Conservation (phyloP, 2,329 filamentous ascomycete genomes). For the Acrodontium crateriforme region DNA sequence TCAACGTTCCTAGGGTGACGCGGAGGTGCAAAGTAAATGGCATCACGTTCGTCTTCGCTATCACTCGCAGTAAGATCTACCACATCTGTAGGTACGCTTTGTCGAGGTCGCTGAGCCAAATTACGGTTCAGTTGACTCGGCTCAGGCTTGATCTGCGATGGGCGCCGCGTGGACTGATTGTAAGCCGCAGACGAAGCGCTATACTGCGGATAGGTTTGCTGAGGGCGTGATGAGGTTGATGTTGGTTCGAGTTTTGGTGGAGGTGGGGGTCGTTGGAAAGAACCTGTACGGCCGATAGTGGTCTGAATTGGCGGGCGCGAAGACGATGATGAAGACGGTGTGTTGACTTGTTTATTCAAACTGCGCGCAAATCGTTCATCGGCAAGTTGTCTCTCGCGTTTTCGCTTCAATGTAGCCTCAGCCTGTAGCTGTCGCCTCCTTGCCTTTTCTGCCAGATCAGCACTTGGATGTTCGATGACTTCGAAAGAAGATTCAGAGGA, state of each 20-base stretch:
- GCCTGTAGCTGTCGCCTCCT: slow-evolving; percentile 5
- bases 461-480: slow-evolving; percentile 5
- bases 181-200: background rate
- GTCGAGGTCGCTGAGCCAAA: slow-evolving; percentile 6
- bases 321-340: slow-evolving; percentile 8
- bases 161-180: too few relatives aligned
- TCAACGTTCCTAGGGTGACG: too few relatives aligned
- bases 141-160: slow-evolving; percentile 4
- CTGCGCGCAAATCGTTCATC: slow-evolving; percentile 14
- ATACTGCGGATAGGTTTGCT: slow-evolving; percentile 1
- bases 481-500: slow-evolving; percentile 15
- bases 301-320: slow-evolving; percentile 16
- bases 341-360: slow-evolving; percentile 11
- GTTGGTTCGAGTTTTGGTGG: slow-evolving; percentile 1
- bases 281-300: slow-evolving; percentile 16
- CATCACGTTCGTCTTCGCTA: slow-evolving; percentile 17
- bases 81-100: slow-evolving; percentile 6
- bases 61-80: slow-evolving; percentile 21
- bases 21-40: too few relatives aligned
- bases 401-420: slow-evolving; percentile 6
- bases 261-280: slow-evolving; percentile 12
- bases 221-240: background rate
- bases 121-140: slow-evolving; percentile 5
- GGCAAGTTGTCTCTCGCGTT: slow-evolving; percentile 2
- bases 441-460: slow-evolving; percentile 2